Percentiles rank a stretch among this genome's conserved stretches.
phyloP scores from a whole-genome alignment of 805 yeast species.

The Candida parachauliodes region DNA sequence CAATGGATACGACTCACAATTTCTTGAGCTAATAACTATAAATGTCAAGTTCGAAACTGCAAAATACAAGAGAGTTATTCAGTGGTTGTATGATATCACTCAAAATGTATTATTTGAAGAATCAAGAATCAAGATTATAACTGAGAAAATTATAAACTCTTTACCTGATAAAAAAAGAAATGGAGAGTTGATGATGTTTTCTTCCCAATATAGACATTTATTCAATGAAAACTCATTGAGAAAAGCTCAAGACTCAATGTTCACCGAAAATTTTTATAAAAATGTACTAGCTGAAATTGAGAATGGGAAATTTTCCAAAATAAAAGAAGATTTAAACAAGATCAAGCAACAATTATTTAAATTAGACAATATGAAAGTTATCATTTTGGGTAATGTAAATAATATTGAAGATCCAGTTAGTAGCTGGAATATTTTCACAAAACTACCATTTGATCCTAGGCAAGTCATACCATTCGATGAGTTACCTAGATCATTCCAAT shows the following conservation, averaged over 20 bases:
- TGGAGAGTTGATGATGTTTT: slow-evolving; percentile 61
- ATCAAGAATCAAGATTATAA: slow-evolving; percentile 60
- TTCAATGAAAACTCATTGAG: slow-evolving; percentile 60
- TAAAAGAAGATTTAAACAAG: slow-evolving; percentile 48
- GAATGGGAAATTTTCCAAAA: slow-evolving; percentile 46
- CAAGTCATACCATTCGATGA: slow-evolving; percentile 12
- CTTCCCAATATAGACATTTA: slow-evolving; percentile 53
- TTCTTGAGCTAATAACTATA: slow-evolving; percentile 64
- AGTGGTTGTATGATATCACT: slow-evolving; percentile 70
- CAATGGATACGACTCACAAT: slow-evolving; percentile 55
- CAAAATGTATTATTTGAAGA: slow-evolving; percentile 69
- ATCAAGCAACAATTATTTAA: slow-evolving; percentile 52
- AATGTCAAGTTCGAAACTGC: slow-evolving; percentile 56
- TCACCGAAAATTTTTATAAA: slow-evolving; percentile 56
- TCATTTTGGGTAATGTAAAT: slow-evolving; percentile 67
- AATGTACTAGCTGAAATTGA: slow-evolving; percentile 44
- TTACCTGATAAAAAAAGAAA: slow-evolving; percentile 62
- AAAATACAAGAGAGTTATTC: slow-evolving; percentile 65
- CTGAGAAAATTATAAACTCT: slow-evolving; percentile 58
- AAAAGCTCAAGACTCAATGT: slow-evolving; percentile 62
- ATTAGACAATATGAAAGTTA: slow-evolving; percentile 57
- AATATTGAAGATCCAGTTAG: slow-evolving; percentile 53
- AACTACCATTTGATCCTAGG: slow-evolving; percentile 8
- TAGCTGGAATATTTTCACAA: slow-evolving; percentile 47
- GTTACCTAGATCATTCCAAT: slow-evolving; percentile 52